These are phyloP conservation scores for Paxillus ammoniavirescens DNA, from an alignment of 768 basidiomycete species.

Conservation along the genomic window DNA sequence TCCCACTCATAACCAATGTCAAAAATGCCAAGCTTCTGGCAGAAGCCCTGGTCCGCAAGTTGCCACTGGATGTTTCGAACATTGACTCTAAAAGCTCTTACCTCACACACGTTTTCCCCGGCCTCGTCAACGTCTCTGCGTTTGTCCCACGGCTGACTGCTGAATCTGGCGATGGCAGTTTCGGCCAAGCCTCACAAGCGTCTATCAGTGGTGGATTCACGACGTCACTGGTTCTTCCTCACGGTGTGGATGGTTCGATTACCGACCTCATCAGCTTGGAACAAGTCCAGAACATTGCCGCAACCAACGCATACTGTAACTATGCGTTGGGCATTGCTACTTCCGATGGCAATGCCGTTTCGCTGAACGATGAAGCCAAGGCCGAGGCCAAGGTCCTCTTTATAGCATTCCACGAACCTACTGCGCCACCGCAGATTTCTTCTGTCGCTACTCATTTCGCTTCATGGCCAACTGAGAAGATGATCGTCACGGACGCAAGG, in stretches of 20 bases:
- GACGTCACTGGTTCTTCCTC: slow-evolving; percentile 74
- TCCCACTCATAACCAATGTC: slow-evolving; percentile 96
- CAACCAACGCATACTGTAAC: slow-evolving; percentile 76
- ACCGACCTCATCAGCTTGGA: slow-evolving; percentile 69
- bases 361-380: slow-evolving; percentile 70
- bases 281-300: slow-evolving; percentile 61
- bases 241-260: slow-evolving; percentile 60
- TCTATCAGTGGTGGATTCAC: slow-evolving; percentile 91
- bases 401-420: slow-evolving; percentile 66
- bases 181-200: slow-evolving; percentile 70
- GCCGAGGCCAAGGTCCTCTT: slow-evolving; percentile 84
- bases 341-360: slow-evolving; percentile 59
- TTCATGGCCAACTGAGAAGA: slow-evolving; percentile 87
- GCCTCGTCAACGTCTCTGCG: slow-evolving; percentile 83
- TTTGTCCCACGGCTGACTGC: slow-evolving; percentile 74
- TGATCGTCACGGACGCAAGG: slow-evolving; percentile 92
- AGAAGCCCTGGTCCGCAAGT: slow-evolving; percentile 86
- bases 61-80: slow-evolving; percentile 87
- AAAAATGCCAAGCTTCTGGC: slow-evolving; percentile 97
- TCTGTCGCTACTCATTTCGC: slow-evolving; percentile 84
- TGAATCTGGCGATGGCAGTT: slow-evolving; percentile 48
- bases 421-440: slow-evolving; percentile 57
- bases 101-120: slow-evolving; percentile 86
- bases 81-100: slow-evolving; percentile 96
- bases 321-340: slow-evolving; percentile 83